Conservation (phyloP, 1,284 basidiomycete genomes). For the Volvariella surrecta region DNA sequence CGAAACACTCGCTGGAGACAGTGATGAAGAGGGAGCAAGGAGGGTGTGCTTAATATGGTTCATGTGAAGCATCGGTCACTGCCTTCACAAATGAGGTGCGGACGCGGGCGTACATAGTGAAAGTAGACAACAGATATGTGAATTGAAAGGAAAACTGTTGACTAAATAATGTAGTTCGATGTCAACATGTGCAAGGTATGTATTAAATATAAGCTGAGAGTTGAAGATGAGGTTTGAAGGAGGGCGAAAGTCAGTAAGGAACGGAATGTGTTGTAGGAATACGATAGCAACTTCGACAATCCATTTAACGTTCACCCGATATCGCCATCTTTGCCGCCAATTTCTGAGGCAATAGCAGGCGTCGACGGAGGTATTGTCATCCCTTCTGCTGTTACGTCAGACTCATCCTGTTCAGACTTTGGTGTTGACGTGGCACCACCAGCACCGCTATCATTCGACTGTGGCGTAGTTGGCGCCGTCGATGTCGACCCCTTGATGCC, state of each 20-base stretch:
- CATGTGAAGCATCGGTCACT: no score
- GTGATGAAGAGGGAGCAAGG: no score
- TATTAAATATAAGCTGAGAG: no score
- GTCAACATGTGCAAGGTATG: not conserved
- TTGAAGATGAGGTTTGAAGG: not conserved
- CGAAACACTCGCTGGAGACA: no score
- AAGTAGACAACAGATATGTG: no score
- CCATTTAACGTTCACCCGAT: slow-evolving; percentile 41
- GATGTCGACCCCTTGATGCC: slow-evolving; percentile 19
- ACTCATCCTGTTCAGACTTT: not conserved
- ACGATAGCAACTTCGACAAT: slow-evolving; percentile 9
- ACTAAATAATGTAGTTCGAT: not conserved
- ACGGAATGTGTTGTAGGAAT: slow-evolving; percentile 6
- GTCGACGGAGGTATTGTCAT: slow-evolving; percentile 20
- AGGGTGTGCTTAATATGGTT: no score
- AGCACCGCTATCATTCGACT: slow-evolving; percentile 2
- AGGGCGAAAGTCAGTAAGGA: not conserved
- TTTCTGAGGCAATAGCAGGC: slow-evolving; percentile 42
- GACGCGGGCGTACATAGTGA: no score
- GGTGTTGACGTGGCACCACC: slow-evolving; percentile 13
- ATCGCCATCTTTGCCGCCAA: slow-evolving; percentile 66
- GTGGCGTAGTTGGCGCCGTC: not conserved
- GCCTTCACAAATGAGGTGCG: no score
- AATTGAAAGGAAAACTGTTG: no score
- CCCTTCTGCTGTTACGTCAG: slow-evolving; percentile 11